These are phyloP conservation scores for Pythium diclinum DNA, from an alignment of 352 stramenopile species.

Conservation along the genomic window DNA sequence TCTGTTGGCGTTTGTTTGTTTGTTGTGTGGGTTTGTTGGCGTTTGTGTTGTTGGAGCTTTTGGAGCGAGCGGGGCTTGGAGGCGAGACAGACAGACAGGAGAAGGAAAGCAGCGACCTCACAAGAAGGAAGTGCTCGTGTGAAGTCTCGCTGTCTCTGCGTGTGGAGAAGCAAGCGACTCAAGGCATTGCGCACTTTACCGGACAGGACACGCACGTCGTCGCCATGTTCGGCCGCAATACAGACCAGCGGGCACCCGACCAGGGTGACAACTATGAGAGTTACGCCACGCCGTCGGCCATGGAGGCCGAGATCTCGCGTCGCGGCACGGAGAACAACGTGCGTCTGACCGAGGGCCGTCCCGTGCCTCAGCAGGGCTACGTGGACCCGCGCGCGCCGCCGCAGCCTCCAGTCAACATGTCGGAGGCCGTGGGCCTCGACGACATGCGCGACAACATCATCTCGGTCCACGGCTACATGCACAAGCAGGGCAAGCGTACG, in stretches of 20 bases:
- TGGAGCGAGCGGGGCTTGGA: not conserved
- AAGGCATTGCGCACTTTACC: slow-evolving; percentile 26
- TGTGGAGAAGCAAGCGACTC: not conserved
- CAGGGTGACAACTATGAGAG: slow-evolving; percentile 52
- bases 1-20: slow-evolving; percentile 4
- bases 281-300: slow-evolving; percentile 51
- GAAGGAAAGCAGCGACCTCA: slow-evolving; percentile 3
- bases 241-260: slow-evolving; percentile 30
- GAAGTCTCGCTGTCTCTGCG: not conserved
- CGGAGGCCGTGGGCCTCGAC: slow-evolving; percentile 51
- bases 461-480: slow-evolving; percentile 85
- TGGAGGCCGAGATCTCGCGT: slow-evolving; percentile 46
- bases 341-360: slow-evolving; percentile 41
- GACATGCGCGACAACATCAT: slow-evolving; percentile 77
- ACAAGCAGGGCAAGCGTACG: slow-evolving; percentile 86
- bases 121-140: not conserved
- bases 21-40: not conserved
- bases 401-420: slow-evolving; percentile 69
- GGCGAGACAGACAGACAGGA: not conserved
- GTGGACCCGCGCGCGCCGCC: slow-evolving; percentile 53
- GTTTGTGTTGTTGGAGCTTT: slow-evolving; percentile 6
- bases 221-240: slow-evolving; percentile 38
- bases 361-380: slow-evolving; percentile 52
- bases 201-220: slow-evolving; percentile 16
- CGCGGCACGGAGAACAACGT: slow-evolving; percentile 42